Base-by-base conservation (phyloP, 1,139 yeast genomes). In the Tardiomyces blankii region DNA sequence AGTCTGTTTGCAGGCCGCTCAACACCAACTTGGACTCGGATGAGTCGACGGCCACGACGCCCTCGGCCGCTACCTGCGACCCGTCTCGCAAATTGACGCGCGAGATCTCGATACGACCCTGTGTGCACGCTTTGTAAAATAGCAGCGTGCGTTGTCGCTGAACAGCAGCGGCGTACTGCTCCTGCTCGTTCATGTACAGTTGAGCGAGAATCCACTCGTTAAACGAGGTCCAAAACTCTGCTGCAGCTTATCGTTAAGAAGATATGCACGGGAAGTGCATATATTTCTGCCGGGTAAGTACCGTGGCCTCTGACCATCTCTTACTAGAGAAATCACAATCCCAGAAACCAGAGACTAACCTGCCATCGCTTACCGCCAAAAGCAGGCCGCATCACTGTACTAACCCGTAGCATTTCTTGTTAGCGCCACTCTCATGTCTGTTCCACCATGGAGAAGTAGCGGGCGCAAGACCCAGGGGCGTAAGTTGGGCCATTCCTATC, bases 371-470 rank as follows among this genome's bases (percentile, higher is more conserved):
- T n/a, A n/a, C n/a, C n/a, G n/a, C n/a, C n/a, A n/a, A n/a, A n/a
- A n/a, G n/a, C n/a, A n/a, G n/a, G n/a, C n/a, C n/a, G n/a, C n/a
- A n/a, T n/a, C n/a, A 21, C 9, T 30, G 5, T 30, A 30, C 35
- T 30, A 30, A 30, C 35, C 11, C 16, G 9, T 30, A 30, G 35
- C 35, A 13, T 30, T 5, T 3, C 35, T 5, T 30, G 35, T 5
- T 12, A 9, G 35, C 5, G 11, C 35, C 35, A 9, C 35, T 4
- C 9, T 11, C 35, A 56, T 56, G 59, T 54, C 59, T 23, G 49
- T 54, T 28, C 60, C 60, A 18, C 60, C 60, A n/a, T 56, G 60
- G 60, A 50, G 59, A 43, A 30, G 35, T 11, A 9, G 16, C n/a
- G 35, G 35, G 35, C 35, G 35, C n/a, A 30, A 30, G 35, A 12